A percentile compares a stretch with the other conserved stretches of the same genome.
phyloP scores from a whole-genome alignment of 352 stramenopile species.

The Poterioochromonas sp. region DNA sequence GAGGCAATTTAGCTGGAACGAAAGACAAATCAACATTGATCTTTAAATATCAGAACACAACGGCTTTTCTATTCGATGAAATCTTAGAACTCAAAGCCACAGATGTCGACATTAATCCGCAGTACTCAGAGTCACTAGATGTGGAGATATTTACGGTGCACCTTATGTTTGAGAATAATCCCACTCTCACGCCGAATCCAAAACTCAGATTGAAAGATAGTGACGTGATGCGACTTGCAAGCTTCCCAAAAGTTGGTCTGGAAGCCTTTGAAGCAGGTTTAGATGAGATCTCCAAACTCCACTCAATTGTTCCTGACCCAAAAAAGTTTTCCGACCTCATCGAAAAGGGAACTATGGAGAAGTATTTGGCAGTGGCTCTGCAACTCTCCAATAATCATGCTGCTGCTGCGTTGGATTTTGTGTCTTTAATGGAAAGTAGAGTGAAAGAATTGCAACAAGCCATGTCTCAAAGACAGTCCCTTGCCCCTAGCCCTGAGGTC shows the following conservation, averaged over 20 bases:
- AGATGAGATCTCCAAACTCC: slow-evolving; percentile 34
- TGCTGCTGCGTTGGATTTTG: not conserved
- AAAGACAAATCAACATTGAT: slow-evolving; percentile 19
- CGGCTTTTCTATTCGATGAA: slow-evolving; percentile 48
- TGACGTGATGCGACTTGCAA: not conserved
- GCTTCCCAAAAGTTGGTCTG: not conserved
- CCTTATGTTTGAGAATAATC: slow-evolving; percentile 49
- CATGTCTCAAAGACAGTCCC: not conserved
- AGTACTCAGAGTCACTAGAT: slow-evolving; percentile 53
- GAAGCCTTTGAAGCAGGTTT: slow-evolving; percentile 25
- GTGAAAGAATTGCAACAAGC: not conserved
- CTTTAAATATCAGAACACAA: slow-evolving; percentile 33
- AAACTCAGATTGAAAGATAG: not conserved
- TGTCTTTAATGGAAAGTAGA: not conserved
- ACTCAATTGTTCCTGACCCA: slow-evolving; percentile 27
- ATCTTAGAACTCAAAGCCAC: slow-evolving; percentile 44
- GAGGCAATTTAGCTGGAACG: slow-evolving; percentile 47
- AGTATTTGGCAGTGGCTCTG: slow-evolving; percentile 28
- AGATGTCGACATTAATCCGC: slow-evolving; percentile 56
- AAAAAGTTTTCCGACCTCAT: slow-evolving; percentile 2
- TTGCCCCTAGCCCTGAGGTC: not conserved
- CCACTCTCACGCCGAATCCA: not conserved
- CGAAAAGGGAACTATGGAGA: not conserved
- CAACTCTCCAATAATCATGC: slow-evolving; percentile 37
- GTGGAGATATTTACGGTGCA: slow-evolving; percentile 55